phyloP scores from a whole-genome alignment of 75 land plant genomes.

The Selaginella tamariscina region DNA sequence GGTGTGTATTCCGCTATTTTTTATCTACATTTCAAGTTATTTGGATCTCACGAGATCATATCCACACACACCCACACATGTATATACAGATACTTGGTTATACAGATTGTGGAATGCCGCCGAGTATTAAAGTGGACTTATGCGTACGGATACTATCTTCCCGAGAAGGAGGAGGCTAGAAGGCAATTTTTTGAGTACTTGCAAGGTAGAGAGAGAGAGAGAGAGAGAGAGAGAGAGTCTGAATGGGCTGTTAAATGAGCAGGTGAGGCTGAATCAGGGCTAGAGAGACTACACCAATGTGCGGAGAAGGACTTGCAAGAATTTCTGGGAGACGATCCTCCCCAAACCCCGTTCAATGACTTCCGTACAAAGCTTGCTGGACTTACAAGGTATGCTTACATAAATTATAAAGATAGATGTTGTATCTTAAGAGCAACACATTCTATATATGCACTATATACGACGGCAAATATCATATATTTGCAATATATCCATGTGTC shows the following conservation, averaged over 20 bases:
- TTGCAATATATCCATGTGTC: not conserved
- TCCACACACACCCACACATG: too few species aligned
- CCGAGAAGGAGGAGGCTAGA: conserved; percentile 63
- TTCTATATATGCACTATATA: too few species aligned
- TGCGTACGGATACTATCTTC: conserved; percentile 14
- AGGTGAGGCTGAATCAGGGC: conserved; percentile 96
- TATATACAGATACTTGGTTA: too few species aligned
- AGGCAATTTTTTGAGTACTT: conserved; percentile 79
- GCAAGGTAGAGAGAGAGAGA: conserved; percentile 43
- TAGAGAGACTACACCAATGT: conserved; percentile 94
- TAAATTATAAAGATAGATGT: too few species aligned
- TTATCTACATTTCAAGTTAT: too few species aligned
- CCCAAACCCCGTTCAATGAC: conserved; percentile 56
- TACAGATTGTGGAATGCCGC: conserved; percentile 92
- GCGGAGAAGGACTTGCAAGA: conserved; percentile 79
- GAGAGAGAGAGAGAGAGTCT: not conserved
- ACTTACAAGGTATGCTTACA: conserved; percentile 75
- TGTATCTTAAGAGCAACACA: too few species aligned
- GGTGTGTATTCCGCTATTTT: not conserved
- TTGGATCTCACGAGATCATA: too few species aligned
- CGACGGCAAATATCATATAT: not conserved
- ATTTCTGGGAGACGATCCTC: conserved; percentile 55
- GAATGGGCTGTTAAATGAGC: not conserved
- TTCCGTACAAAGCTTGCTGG: conserved; percentile 92
- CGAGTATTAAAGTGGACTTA: conserved; percentile 13